Base-by-base conservation (phyloP, 768 basidiomycete genomes). In the Panellus pusillus region DNA sequence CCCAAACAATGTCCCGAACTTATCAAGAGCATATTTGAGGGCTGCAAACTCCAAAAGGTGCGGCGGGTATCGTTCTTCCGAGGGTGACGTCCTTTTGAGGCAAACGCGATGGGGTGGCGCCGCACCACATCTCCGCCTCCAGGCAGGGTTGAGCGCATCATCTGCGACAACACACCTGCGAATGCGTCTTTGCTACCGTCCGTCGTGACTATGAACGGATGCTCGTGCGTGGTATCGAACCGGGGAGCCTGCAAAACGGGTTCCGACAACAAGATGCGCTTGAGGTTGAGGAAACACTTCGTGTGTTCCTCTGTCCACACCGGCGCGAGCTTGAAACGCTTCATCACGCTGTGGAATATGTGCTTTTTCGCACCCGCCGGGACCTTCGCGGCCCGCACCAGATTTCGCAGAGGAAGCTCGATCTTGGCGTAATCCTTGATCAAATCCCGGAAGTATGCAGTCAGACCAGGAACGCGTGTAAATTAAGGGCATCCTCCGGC, bases 391-490 rank as follows among this genome's bases (percentile, higher is more conserved):
- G 39, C 42, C 4, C 61, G 28, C 0, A 66, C 20, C 0, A 77
- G 55, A 50, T 75, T 68, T 1, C 58, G 55, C 7, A 78, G 55
- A 0, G 70, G 74, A 5, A 54, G 52, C 31, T 65, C 73, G 0
- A 72, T 47, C 3, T 46, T 47, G 0, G 74, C 61, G 39, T 76
- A 79, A n/a, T 63, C 63, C 36, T 63, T 50, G 42, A 76, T 68
- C 1, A 75, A 51, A 15, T 63, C 47, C 0, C 71, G 59, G 57
- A 74, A 77, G 52, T 69, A 69, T 2, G 67, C 63, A 4, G 68
- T 70, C 7, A 74, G 58, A 0, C 74, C 71, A 73, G 32, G 56
- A 78, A 77, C 6, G 61, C 61, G 4, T 55, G 49, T 7, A 78
- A 56, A 12, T 72, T 57, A 0, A 56, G 58, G 1, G 65, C 62